phyloP scores from a whole-genome alignment of 2,329 filamentous ascomycete genomes.

The Aspergillus texensis region DNA sequence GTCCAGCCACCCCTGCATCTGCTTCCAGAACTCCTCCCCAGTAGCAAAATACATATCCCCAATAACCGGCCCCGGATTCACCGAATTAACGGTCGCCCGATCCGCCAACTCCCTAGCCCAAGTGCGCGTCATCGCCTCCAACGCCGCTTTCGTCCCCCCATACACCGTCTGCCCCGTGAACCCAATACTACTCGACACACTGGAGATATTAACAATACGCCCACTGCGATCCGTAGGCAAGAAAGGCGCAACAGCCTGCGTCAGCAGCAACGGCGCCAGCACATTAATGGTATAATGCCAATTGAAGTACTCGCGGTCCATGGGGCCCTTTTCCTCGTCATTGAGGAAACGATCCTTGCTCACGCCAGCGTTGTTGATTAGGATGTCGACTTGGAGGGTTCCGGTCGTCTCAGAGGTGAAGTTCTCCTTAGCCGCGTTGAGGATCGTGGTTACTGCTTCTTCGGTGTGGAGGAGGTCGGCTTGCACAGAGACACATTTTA shows the following conservation, averaged over 20 bases:
- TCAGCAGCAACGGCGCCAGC: constrained; percentile 74
- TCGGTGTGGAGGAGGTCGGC: constrained; percentile 69
- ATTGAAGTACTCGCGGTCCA: constrained; percentile 68
- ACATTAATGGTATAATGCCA: constrained; percentile 79
- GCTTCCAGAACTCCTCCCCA: constrained; percentile 59
- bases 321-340: constrained; percentile 61
- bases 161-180: constrained; percentile 64
- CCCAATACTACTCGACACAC: constrained; percentile 60
- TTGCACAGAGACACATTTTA: constrained; percentile 66
- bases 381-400: constrained; percentile 73
- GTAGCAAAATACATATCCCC: constrained; percentile 68
- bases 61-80: constrained; percentile 68
- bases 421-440: constrained; percentile 61
- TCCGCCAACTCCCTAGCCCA: constrained; percentile 67
- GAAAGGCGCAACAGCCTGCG: constrained; percentile 71
- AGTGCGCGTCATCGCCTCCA: constrained; percentile 70
- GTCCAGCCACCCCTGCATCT: constrained; percentile 63
- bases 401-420: constrained; percentile 49
- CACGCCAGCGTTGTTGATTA: constrained; percentile 84
- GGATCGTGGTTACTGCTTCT: constrained; percentile 59
- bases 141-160: constrained; percentile 66
- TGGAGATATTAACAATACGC: constrained; percentile 64
- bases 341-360: constrained; percentile 59
- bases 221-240: constrained; percentile 69
- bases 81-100: constrained; percentile 64